Conservation (phyloP, 805 yeast species). For the Kregervanrija pseudodelftensis region DNA sequence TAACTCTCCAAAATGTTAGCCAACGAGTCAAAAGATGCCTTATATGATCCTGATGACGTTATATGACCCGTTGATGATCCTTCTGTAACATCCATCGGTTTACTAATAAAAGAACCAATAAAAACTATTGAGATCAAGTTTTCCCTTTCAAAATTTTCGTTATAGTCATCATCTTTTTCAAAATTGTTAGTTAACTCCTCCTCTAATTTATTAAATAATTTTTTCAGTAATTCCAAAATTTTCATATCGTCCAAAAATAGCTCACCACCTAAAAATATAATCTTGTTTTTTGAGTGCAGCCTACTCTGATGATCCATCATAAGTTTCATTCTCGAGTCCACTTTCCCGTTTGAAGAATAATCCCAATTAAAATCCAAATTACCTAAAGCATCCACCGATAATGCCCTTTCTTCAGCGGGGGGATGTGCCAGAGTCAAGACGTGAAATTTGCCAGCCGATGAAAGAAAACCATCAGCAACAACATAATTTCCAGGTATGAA, state of each 20-base stretch:
- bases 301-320: constrained; percentile 43
- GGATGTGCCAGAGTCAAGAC: constrained; percentile 81
- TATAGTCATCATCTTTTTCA: constrained; percentile 14
- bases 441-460: constrained; percentile 62
- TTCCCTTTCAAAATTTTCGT: constrained; percentile 11
- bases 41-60: constrained; percentile 50
- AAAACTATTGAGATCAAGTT: constrained; percentile 52
- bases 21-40: constrained; percentile 63
- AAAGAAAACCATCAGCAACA: constrained; percentile 79
- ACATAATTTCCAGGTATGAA: constrained; percentile 72
- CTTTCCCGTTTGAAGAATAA: constrained; percentile 33
- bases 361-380: constrained; percentile 54
- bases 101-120: constrained; percentile 72
- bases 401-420: constrained; percentile 70
- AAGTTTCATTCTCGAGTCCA: constrained; percentile 53
- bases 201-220: constrained; percentile 50
- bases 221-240: constrained; percentile 57
- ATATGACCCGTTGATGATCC: constrained; percentile 41
- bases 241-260: constrained; percentile 54
- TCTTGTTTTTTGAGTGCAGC: constrained; percentile 43
- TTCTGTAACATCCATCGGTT: constrained; percentile 51
- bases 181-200: constrained; percentile 28
- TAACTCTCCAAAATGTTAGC: constrained; percentile 57
- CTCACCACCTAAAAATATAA: constrained; percentile 72
- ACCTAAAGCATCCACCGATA: constrained; percentile 66